These are phyloP conservation scores for Gymnopilus junonius DNA, from an alignment of 768 basidiomycete genomes.

Conservation along the genomic window DNA sequence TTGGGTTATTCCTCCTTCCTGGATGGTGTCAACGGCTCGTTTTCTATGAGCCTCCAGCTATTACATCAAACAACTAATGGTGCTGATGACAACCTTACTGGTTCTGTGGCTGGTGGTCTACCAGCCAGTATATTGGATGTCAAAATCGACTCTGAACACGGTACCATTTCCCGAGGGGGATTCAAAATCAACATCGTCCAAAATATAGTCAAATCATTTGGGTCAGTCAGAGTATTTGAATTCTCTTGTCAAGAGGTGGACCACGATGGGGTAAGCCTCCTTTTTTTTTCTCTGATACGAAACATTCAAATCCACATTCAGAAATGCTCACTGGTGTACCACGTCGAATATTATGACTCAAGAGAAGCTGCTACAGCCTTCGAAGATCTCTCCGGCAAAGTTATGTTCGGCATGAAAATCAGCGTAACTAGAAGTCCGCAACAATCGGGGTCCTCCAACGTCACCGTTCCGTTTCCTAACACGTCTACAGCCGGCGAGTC, in stretches of 20 bases:
- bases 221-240: slow-evolving; percentile 35
- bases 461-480: slow-evolving; percentile 9
- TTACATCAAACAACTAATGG: slow-evolving; percentile 11
- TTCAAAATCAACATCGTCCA: slow-evolving; percentile 33
- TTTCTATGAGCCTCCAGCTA: slow-evolving; percentile 50
- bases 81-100: neutral
- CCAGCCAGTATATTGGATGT: slow-evolving; percentile 7
- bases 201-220: slow-evolving; percentile 39
- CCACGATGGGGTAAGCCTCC: slow-evolving; percentile 27
- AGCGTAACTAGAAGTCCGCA: slow-evolving; percentile 37
- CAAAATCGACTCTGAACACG: neutral
- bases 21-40: slow-evolving; percentile 53
- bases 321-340: slow-evolving; percentile 42
- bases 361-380: slow-evolving; percentile 59
- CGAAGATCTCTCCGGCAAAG: slow-evolving; percentile 50
- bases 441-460: neutral
- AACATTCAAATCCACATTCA: slow-evolving; percentile 8
- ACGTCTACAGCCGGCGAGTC: slow-evolving; percentile 20
- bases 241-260: slow-evolving; percentile 23
- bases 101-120: neutral
- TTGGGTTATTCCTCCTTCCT: slow-evolving; percentile 59
- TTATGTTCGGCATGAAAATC: slow-evolving; percentile 57
- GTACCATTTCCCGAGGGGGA: slow-evolving; percentile 3
- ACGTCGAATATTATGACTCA: slow-evolving; percentile 71
- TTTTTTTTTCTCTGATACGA: neutral